Conservation (phyloP, 768 basidiomycete genomes). For the Pulveroboletus sp. region DNA sequence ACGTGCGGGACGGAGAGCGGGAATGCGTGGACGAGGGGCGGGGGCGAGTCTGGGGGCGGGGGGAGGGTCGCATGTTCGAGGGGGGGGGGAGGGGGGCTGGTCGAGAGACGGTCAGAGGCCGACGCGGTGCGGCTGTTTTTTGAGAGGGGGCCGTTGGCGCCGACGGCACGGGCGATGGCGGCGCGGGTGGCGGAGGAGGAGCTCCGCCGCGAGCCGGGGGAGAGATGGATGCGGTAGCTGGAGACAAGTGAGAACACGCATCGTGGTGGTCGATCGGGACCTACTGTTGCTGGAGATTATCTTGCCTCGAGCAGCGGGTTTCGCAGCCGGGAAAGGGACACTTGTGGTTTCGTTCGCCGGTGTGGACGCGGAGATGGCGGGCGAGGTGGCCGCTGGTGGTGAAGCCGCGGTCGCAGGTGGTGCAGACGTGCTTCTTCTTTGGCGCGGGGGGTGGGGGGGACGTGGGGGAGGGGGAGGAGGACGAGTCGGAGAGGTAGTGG, state of each 20-base stretch:
- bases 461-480: slow-evolving; percentile 18
- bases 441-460: neutral
- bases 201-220: slow-evolving; percentile 71
- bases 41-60: slow-evolving; percentile 55
- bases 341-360: slow-evolving; percentile 88
- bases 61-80: slow-evolving; percentile 41
- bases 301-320: slow-evolving; percentile 85
- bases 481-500: slow-evolving; percentile 27
- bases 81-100: slow-evolving; percentile 31
- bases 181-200: slow-evolving; percentile 55
- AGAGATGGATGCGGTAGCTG: slow-evolving; percentile 82
- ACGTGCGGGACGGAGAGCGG: slow-evolving; percentile 4
- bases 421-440: slow-evolving; percentile 57
- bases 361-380: slow-evolving; percentile 86
- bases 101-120: slow-evolving; percentile 19
- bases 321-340: slow-evolving; percentile 96
- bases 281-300: slow-evolving; percentile 63
- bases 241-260: slow-evolving; percentile 6
- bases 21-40: slow-evolving; percentile 48
- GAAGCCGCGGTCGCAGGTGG: slow-evolving; percentile 73
- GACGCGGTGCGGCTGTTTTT: slow-evolving; percentile 27
- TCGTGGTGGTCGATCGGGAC: slow-evolving; percentile 18
- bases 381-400: slow-evolving; percentile 89
- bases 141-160: slow-evolving; percentile 13
- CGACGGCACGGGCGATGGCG: slow-evolving; percentile 47